Percentiles rank a stretch among this genome's conserved stretches.
phyloP scores from a whole-genome alignment of 73 alveolate genomes.

The Symbiodinium pilosum region DNA sequence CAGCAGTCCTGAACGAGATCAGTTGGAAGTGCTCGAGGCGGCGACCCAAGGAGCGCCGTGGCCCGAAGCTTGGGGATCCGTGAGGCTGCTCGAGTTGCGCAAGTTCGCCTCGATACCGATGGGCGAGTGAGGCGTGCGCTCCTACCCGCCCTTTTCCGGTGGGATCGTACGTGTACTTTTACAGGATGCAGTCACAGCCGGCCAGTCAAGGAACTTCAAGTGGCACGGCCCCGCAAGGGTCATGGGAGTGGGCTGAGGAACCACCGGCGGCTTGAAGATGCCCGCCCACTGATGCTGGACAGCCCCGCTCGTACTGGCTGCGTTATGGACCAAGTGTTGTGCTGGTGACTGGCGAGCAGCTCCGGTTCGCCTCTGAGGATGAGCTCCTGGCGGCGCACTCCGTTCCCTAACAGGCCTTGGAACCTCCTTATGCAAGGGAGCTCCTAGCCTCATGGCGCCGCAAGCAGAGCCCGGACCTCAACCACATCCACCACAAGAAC shows the following conservation, averaged over 20 bases:
- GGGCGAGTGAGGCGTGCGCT: not conserved
- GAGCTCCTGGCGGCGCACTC: not conserved
- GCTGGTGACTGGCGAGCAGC: conserved; percentile 4
- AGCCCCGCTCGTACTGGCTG: not conserved
- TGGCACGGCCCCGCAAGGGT: not conserved
- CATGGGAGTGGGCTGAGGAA: not conserved
- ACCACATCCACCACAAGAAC: too few relatives aligned
- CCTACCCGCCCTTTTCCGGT: not conserved
- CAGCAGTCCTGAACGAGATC: not conserved
- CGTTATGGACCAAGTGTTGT: not conserved
- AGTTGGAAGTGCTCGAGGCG: not conserved
- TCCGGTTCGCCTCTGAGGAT: not conserved
- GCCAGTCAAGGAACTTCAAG: not conserved
- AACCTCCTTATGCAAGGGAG: not conserved
- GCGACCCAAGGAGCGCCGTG: not conserved
- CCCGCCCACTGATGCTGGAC: not conserved
- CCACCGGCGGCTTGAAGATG: not conserved
- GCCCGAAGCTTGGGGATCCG: not conserved
- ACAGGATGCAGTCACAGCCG: not conserved
- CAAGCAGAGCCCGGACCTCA: not conserved
- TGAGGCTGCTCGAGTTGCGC: not conserved
- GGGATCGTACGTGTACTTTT: not conserved
- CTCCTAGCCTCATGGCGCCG: not conserved
- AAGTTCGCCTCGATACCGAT: not conserved
- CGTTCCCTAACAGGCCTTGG: not conserved